Evolutionary conservation across 495 filamentous ascomycete genomes (phyloP).

Genomic region (Cenococcum geophilum): DNA sequence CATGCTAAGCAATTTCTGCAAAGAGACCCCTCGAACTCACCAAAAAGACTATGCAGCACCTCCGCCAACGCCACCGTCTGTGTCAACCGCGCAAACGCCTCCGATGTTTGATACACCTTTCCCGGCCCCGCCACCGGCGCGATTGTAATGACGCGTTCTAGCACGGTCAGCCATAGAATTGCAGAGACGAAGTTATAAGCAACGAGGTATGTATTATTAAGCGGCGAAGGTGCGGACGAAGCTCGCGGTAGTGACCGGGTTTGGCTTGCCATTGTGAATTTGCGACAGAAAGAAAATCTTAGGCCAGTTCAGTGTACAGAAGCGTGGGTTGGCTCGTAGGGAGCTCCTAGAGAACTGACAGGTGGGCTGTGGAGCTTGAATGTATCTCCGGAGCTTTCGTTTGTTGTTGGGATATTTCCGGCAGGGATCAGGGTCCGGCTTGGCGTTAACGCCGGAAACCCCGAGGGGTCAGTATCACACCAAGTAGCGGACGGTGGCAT

Average conservation of each 20-base stretch:
- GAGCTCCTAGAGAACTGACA: too few species aligned
- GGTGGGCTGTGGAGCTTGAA: too few species aligned
- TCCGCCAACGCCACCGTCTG: slow-evolving; percentile 82
- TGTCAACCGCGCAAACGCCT: slow-evolving; percentile 64
- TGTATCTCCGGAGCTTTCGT: too few species aligned
- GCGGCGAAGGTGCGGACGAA: background rate
- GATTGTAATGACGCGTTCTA: slow-evolving; percentile 53
- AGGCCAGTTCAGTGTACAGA: too few species aligned
- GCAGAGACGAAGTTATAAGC: slow-evolving; percentile 76
- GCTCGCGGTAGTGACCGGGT: background rate
- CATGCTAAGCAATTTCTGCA: too few species aligned
- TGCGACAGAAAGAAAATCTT: background rate
- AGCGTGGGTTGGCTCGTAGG: too few species aligned
- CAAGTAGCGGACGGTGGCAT: too few species aligned
- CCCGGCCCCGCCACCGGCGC: slow-evolving; percentile 35
- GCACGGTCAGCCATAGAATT: slow-evolving; percentile 65
- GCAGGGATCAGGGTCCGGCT: slow-evolving; percentile 14
- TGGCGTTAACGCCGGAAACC: slow-evolving; percentile 3
- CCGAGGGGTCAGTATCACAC: background rate
- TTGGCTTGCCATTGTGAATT: background rate
- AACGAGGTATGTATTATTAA: slow-evolving; percentile 54
- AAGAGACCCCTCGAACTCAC: slow-evolving; percentile 39
- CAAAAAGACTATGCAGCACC: slow-evolving; percentile 67
- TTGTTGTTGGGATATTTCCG: slow-evolving; percentile 7
- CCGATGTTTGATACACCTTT: slow-evolving; percentile 48